Percentiles rank a stretch among this genome's conserved stretches.
Evolutionary conservation across 2,329 filamentous ascomycete species (phyloP).

Genomic region (Sordariomycetes sp.): DNA sequence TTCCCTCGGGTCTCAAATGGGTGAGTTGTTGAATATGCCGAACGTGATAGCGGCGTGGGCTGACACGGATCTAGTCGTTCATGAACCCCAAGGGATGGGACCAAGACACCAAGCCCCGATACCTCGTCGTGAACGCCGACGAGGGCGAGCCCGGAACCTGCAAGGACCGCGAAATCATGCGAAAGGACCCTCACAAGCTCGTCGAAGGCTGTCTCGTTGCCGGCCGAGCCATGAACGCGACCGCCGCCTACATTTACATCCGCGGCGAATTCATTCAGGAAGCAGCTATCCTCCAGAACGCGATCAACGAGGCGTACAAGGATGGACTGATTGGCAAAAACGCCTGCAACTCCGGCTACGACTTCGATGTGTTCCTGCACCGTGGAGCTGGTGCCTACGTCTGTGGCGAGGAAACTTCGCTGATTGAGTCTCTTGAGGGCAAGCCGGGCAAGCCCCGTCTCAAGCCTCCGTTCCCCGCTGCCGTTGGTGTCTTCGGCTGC

Average conservation of each 20-base stretch:
- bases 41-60: neutral
- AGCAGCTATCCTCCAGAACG: conserved; percentile 83
- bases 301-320: conserved; percentile 95
- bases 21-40: conserved; percentile 42
- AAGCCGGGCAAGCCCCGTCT: conserved; percentile 97
- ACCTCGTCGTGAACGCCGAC: conserved; percentile 96
- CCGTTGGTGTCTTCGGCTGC: conserved; percentile 95
- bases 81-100: conserved; percentile 99
- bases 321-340: conserved; percentile 96
- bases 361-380: conserved; percentile 96
- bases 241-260: conserved; percentile 98
- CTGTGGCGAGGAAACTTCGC: conserved; percentile 94
- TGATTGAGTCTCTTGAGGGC: conserved; percentile 96
- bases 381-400: conserved; percentile 96
- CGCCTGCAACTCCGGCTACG: conserved; percentile 91
- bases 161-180: conserved; percentile 99
- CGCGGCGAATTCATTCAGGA: conserved; percentile 97
- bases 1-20: conserved; percentile 98
- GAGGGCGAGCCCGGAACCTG: conserved; percentile 98
- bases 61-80: conserved; percentile 61
- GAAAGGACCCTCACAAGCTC: conserved; percentile 98
- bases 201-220: conserved; percentile 94
- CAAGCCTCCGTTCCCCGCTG: conserved; percentile 96
- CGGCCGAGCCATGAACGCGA: conserved; percentile 97
- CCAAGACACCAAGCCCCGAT: conserved; percentile 90